Conservation (phyloP, 768 basidiomycete genomes). For the Russula brevipes region DNA sequence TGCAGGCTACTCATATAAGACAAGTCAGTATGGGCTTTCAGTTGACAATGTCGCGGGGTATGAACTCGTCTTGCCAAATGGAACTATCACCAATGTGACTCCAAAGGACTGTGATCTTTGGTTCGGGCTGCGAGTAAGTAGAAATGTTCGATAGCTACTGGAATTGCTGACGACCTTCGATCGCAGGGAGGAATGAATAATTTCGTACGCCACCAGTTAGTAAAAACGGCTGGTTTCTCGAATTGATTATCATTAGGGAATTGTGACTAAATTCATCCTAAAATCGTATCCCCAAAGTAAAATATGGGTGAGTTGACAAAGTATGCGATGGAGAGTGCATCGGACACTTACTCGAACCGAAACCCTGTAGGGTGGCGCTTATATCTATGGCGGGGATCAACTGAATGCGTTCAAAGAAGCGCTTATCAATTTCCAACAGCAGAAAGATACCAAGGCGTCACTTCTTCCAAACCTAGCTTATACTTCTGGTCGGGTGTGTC, state of each 20-base stretch:
- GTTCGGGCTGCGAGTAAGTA: conserved; percentile 13
- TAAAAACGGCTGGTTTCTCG: background rate
- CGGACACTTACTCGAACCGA: conserved; percentile 11
- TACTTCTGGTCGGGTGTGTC: background rate
- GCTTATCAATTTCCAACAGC: background rate
- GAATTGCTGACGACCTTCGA: background rate
- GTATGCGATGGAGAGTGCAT: background rate
- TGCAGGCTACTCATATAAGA: conserved; percentile 32
- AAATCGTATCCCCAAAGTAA: conserved; percentile 26
- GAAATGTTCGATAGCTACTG: background rate
- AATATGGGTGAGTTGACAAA: conserved; percentile 27
- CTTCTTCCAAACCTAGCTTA: background rate
- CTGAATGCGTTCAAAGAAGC: background rate
- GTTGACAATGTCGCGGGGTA: conserved; percentile 33
- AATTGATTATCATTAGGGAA: background rate
- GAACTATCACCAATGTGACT: conserved; percentile 14
- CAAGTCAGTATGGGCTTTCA: conserved; percentile 32
- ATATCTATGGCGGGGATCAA: background rate
- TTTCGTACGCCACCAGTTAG: background rate
- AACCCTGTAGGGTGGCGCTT: background rate
- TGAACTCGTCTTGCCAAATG: conserved; percentile 31
- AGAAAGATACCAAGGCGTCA: conserved; percentile 4
- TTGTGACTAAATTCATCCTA: conserved; percentile 13
- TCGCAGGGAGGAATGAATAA: conserved; percentile 20
- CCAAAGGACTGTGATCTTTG: conserved; percentile 2